Conservation (phyloP, 768 basidiomycete species). For the Tricholoma saponaceum region DNA sequence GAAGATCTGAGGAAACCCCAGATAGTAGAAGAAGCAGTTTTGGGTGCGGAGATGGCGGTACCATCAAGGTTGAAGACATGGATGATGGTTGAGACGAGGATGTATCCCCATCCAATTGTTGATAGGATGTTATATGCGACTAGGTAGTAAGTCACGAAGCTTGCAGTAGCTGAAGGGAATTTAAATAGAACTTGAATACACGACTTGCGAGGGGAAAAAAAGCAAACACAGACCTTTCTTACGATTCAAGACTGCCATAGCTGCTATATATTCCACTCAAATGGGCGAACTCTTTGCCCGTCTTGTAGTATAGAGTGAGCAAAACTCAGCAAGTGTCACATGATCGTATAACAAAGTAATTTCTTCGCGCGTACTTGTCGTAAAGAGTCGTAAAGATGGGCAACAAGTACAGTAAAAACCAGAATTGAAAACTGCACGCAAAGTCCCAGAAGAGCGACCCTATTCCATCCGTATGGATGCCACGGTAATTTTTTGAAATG, state of each 20-base stretch:
- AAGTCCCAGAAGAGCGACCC: background rate
- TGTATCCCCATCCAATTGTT: conserved; percentile 66
- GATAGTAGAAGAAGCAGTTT: conserved; percentile 34
- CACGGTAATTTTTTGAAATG: background rate
- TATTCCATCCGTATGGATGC: background rate
- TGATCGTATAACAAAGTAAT: background rate
- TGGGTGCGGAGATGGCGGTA: conserved; percentile 19
- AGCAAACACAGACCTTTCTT: conserved; percentile 6
- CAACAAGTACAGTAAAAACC: conserved; percentile 1
- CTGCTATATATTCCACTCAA: no score
- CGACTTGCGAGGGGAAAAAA: background rate
- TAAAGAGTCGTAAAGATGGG: conserved; percentile 5
- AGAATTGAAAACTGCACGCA: background rate
- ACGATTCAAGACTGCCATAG: no score
- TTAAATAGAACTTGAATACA: background rate
- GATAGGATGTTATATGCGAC: conserved; percentile 76
- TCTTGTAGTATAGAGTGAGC: no score
- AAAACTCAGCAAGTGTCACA: background rate
- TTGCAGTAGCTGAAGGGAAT: conserved; percentile 16
- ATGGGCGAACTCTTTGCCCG: no score
- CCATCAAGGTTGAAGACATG: conserved; percentile 47
- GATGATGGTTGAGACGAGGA: conserved; percentile 54
- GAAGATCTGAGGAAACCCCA: conserved; percentile 30
- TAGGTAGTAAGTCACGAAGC: conserved; percentile 56
- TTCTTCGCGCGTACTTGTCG: background rate